Conservation (phyloP, 2,329 filamentous ascomycete genomes). For the Xylariaceae sp. region DNA sequence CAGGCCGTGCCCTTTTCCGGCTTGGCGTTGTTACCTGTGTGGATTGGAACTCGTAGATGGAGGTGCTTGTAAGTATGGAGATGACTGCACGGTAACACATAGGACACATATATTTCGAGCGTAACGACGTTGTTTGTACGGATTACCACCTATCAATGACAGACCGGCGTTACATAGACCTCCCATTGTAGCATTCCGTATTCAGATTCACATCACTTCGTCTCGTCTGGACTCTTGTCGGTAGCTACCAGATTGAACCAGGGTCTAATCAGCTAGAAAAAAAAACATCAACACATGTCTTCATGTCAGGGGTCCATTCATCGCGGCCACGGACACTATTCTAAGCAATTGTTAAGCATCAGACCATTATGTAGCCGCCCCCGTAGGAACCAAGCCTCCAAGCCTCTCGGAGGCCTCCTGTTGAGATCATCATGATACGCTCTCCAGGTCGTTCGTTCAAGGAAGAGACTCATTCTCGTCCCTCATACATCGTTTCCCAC, state of each 20-base stretch:
- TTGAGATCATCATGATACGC: constrained; percentile 19
- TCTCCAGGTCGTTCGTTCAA: background rate
- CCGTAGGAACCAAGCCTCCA: constrained; percentile 17
- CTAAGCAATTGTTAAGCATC: constrained; percentile 34
- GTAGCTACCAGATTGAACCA: background rate
- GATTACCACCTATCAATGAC: no score
- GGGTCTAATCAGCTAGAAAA: constrained; percentile 7
- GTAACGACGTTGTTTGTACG: no score
- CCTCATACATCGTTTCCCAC: background rate
- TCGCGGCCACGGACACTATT: constrained; percentile 41
- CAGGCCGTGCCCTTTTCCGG: no score
- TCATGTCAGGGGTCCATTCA: constrained; percentile 29
- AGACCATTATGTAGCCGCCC: constrained; percentile 22
- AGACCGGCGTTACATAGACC: no score
- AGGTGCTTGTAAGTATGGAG: no score
- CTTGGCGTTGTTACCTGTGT: no score
- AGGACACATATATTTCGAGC: no score
- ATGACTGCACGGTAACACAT: no score
- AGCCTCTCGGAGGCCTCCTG: constrained; percentile 15
- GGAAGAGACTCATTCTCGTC: constrained; percentile 6
- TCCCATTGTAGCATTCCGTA: no score
- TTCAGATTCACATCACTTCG: background rate
- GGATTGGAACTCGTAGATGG: no score
- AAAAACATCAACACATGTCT: constrained; percentile 1
- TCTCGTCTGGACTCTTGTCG: background rate